Percentiles rank a stretch among this genome's conserved stretches.
phyloP scores from a whole-genome alignment of 257 asterid genomes.

The Gynochthodes officinalis region DNA sequence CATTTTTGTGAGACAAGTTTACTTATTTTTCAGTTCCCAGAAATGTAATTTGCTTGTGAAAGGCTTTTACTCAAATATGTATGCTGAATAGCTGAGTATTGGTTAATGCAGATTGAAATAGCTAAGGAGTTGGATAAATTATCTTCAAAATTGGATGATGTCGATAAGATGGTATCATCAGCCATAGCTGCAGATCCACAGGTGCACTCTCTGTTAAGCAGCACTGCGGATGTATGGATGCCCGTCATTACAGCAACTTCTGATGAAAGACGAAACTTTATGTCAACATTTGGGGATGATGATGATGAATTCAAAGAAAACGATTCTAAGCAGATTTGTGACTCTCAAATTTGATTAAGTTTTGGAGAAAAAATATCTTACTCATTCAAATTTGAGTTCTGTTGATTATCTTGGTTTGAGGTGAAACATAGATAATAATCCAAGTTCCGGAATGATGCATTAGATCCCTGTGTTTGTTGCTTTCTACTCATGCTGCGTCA shows the following conservation, averaged over 20 bases:
- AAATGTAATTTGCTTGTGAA: neutral
- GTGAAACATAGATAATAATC: neutral
- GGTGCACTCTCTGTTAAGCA: constrained; percentile 64
- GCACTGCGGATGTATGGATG: constrained; percentile 90
- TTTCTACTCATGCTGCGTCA: neutral
- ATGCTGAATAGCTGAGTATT: neutral
- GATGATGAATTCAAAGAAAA: constrained; percentile 41
- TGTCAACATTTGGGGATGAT: constrained; percentile 36
- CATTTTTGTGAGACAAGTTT: neutral
- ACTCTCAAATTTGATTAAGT: neutral
- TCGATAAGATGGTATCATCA: constrained; percentile 79
- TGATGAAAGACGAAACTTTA: constrained; percentile 69
- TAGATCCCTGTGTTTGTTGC: neutral
- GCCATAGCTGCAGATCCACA: constrained; percentile 73
- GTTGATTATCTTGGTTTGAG: neutral
- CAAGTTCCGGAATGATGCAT: too few relatives aligned
- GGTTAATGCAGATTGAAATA: constrained; percentile 58
- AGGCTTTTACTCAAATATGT: neutral
- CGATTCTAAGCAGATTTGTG: constrained; percentile 26
- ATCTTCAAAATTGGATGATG: constrained; percentile 72
- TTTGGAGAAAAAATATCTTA: too few relatives aligned
- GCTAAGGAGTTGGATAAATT: constrained; percentile 79
- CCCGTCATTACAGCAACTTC: constrained; percentile 89
- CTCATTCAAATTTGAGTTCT: neutral
- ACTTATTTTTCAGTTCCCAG: neutral